Evolutionary conservation across 257 asterid species (phyloP).

Genomic region (Solanum okadae): DNA sequence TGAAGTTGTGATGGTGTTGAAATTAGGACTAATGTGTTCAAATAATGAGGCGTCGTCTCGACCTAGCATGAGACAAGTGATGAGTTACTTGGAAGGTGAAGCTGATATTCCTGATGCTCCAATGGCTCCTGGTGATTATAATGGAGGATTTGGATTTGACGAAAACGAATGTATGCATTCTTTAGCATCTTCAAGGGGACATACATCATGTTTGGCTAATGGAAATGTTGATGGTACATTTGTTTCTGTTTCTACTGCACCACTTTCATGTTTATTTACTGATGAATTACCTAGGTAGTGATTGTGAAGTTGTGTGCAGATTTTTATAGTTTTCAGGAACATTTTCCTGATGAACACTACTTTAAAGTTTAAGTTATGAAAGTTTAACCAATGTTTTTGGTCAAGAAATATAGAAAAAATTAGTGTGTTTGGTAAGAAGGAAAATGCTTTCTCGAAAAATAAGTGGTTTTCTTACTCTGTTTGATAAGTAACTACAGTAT

Average conservation of each 20-base stretch:
- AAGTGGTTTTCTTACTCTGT: too few relatives aligned
- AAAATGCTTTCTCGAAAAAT: not conserved
- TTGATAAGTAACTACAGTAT: not conserved
- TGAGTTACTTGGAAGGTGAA: conserved; percentile 6
- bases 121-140: conserved; percentile 25
- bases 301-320: not conserved
- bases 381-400: not conserved
- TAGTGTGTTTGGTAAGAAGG: not conserved
- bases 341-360: not conserved
- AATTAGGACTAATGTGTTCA: conserved; percentile 9
- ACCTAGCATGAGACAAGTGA: conserved; percentile 3
- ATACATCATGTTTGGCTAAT: not conserved
- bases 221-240: conserved; percentile 28
- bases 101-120: conserved; percentile 18
- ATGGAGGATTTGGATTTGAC: conserved; percentile 25
- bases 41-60: not conserved
- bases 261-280: conserved; percentile 12
- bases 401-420: not conserved
- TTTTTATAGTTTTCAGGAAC: not conserved
- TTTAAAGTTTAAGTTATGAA: not conserved
- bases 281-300: conserved; percentile 25
- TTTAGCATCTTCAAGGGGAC: conserved; percentile 28
- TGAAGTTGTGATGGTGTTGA: conserved; percentile 4
- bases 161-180: conserved; percentile 33
- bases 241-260: conserved; percentile 25